These are phyloP conservation scores for Monosporozyma servazzii DNA, from an alignment of 805 yeast species.

Conservation along the genomic window DNA sequence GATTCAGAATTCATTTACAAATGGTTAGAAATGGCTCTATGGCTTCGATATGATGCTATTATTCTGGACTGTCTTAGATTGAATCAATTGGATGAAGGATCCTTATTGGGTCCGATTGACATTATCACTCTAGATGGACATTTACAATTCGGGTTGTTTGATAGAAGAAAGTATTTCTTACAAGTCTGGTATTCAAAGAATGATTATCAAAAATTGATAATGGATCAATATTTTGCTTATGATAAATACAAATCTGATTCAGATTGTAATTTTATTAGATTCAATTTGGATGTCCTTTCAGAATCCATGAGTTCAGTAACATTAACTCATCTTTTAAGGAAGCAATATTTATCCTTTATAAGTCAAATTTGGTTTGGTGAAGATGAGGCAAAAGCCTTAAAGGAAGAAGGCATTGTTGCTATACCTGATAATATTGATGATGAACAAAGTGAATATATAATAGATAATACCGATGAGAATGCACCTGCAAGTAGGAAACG, in stretches of 20 bases:
- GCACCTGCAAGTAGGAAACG: not conserved
- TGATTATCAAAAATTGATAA: slow-evolving; percentile 20
- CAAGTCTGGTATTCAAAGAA: slow-evolving; percentile 23
- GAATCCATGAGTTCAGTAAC: not conserved
- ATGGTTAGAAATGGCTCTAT: slow-evolving; percentile 21
- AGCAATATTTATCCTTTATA: slow-evolving; percentile 6
- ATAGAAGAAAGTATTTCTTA: slow-evolving; percentile 12
- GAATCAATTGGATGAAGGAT: slow-evolving; percentile 19
- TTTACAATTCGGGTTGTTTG: slow-evolving; percentile 17
- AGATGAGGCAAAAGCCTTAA: not conserved
- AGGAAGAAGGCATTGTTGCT: not conserved
- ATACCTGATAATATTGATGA: not conserved
- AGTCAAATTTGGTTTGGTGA: not conserved
- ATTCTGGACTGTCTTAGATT: slow-evolving; percentile 23
- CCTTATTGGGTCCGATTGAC: slow-evolving; percentile 16
- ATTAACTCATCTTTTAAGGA: slow-evolving; percentile 3
- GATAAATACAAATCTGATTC: slow-evolving; percentile 5
- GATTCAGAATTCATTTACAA: slow-evolving; percentile 13
- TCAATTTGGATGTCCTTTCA: not conserved
- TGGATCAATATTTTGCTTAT: slow-evolving; percentile 5
- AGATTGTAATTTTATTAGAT: not conserved
- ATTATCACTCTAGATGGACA: slow-evolving; percentile 15
- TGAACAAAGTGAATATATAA: not conserved
- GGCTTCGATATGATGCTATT: slow-evolving; percentile 26
- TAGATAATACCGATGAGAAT: not conserved